Base-by-base conservation (phyloP, 2,329 filamentous ascomycete species). In the Penicillium sp. region DNA sequence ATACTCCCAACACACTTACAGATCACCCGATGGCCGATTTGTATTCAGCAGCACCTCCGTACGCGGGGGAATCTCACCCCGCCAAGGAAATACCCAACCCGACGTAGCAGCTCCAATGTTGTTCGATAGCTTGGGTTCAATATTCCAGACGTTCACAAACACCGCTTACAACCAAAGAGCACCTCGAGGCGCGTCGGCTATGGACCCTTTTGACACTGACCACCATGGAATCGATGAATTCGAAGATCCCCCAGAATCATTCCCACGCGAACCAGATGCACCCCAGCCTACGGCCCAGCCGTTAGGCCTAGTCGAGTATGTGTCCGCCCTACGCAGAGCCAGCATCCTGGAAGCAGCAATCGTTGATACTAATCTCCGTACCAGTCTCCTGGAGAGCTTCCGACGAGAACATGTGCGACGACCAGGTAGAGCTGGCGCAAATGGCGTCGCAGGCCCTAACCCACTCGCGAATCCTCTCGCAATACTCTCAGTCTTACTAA, bases 221-320 rank as follows among this genome's bases (percentile, higher is more conserved):
- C 53, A 52, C 24, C 31, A 52, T 10, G 60, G 53, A 14, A 22
- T 48, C n/a, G 43, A 61, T 21, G 52, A 56, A 39, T 43, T 39
- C 39, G 52, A 56, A 3, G 63, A 56, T 8, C 60, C 55, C 47
- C 59, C 63, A 11, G 76, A 77, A 48, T 66, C 84, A 44, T 72
- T 71, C 52, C 83, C 84, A 33, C 79, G 82, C 60, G 77, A 85
- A 66, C 75, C 79, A 26, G 77, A 83, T 63, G 72, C 73, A 27
- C 76, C 82, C 39, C 82, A 82, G 61, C 75, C 78, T 16, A 75
- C 72, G 53, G 67, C 72, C n/a, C 73, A 76, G 53, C 79, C 79
- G 9, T 70, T 80, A 22, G 76, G 78, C 53, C 62, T 85, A 52
- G 67, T 75, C 61, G 77, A 79, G 79, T 82, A 77, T 63, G 80